Base-by-base conservation (phyloP, 1,139 yeast genomes). In the Zygosaccharomyces sapae region DNA sequence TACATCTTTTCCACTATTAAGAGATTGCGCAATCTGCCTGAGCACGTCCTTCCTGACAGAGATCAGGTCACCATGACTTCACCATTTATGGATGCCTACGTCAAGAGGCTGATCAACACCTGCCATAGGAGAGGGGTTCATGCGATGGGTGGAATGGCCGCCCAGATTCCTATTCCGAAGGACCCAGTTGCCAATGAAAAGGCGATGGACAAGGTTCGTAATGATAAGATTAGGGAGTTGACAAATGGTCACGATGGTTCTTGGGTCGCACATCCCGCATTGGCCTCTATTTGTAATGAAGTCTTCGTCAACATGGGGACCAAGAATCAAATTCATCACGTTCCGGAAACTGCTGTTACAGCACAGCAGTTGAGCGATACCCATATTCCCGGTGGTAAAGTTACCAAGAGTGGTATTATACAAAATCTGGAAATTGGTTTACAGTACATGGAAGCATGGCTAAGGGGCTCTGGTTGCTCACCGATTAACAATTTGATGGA, bases 81-180 rank as follows among this genome's bases (percentile, higher is more conserved):
- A 24, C 86, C 88, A 55, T 83, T 83, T 66, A 83, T 83, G 89
- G 74, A 82, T 41, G 78, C 84, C 19, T 83, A 83, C 59, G 88
- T 83, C 44, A 77, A 78, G 55, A 75, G 80, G 58, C 70, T 83
- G 62, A 84, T 83, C 57, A 74, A 80, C 63, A 77, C 78, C 42
- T 81, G 87, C 65, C 90, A 83, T 65, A 72, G 75, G 57, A 76
- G 88, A 69, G 83, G 81, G 56, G 88, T 82, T 41, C 86, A 80
- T 65, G 90, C 87, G 25, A 81, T 83, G 78, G 90, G 90, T 61
- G 90, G 90, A 58, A 83, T 83, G 90, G 89, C 89, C 57, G 89
- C 88, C n/a, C 84, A 81, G 57, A 82, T 83, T 57, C 89, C 89
- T 53, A 82, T 82, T 65, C 83, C 83, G 66, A 74, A 78, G 53